A percentile compares a stretch with the other conserved stretches of the same genome.
Conservation (phyloP, 805 yeast species). For the Suhomyces xylopsoci region DNA sequence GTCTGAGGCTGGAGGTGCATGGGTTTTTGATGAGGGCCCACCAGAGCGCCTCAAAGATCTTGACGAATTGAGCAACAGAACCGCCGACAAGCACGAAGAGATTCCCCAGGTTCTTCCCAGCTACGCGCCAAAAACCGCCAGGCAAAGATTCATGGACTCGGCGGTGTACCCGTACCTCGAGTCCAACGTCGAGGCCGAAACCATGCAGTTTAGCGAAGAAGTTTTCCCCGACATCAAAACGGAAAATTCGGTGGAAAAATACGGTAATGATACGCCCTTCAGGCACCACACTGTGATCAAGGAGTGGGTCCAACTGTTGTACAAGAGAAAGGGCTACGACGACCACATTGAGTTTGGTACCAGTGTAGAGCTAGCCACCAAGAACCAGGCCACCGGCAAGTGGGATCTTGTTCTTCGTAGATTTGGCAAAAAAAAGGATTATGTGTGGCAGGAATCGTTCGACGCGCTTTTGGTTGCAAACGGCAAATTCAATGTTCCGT, state of each 20-base stretch:
- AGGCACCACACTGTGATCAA: conserved; percentile 16
- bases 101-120: conserved; percentile 15
- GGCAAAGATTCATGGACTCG: conserved; percentile 19
- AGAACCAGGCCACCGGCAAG: conserved; percentile 13
- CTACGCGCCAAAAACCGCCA: conserved; percentile 14
- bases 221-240: conserved; percentile 15
- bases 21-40: conserved; percentile 19
- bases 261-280: conserved; percentile 19
- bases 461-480: conserved; percentile 19
- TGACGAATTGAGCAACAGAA: conserved; percentile 8
- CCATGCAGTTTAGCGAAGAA: conserved; percentile 23
- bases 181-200: conserved; percentile 20
- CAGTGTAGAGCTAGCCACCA: conserved; percentile 26
- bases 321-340: conserved; percentile 18
- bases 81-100: conserved; percentile 11
- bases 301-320: conserved; percentile 18
- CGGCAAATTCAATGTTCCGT: conserved; percentile 22
- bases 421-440: conserved; percentile 12
- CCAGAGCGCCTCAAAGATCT: conserved; percentile 17
- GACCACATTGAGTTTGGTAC: conserved; percentile 20
- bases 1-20: conserved; percentile 17
- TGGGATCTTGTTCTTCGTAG: conserved; percentile 17
- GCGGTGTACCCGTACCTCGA: conserved; percentile 25
- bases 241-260: conserved; percentile 11
- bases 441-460: conserved; percentile 17